These are phyloP conservation scores for Hygrocybe coccinea DNA, from an alignment of 768 basidiomycete genomes.

Conservation along the genomic window DNA sequence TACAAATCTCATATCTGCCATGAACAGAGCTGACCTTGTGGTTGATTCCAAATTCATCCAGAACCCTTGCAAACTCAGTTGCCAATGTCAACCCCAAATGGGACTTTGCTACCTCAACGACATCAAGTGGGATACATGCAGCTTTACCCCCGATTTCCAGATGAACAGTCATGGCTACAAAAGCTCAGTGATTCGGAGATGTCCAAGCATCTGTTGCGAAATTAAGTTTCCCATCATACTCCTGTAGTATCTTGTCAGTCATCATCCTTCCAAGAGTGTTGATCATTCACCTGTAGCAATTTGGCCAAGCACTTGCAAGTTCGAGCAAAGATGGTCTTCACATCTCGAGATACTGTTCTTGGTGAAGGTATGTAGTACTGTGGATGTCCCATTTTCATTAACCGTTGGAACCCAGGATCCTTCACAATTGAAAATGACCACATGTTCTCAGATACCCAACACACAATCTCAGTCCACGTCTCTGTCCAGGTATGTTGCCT, in stretches of 20 bases:
- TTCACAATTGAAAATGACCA: slow-evolving; percentile 30
- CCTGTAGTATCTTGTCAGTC: neutral
- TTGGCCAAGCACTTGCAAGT: slow-evolving; percentile 22
- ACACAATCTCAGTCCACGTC: slow-evolving; percentile 16
- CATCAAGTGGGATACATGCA: slow-evolving; percentile 28
- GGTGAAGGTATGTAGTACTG: no score
- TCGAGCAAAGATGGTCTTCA: slow-evolving; percentile 23
- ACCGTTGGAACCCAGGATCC: slow-evolving; percentile 25
- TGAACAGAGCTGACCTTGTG: slow-evolving; percentile 25
- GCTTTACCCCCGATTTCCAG: slow-evolving; percentile 18
- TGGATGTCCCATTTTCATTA: no score
- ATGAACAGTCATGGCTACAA: no score
- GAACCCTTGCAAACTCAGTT: slow-evolving; percentile 26
- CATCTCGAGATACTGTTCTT: neutral
- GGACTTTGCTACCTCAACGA: slow-evolving; percentile 34
- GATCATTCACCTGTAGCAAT: slow-evolving; percentile 20
- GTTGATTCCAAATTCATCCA: slow-evolving; percentile 12
- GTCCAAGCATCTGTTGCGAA: no score
- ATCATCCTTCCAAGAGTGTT: neutral
- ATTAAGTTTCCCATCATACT: neutral
- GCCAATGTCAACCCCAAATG: slow-evolving; percentile 36
- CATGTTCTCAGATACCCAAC: slow-evolving; percentile 19
- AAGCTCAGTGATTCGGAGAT: no score
- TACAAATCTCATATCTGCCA: no score
- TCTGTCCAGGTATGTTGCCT: slow-evolving; percentile 20